phyloP scores from a whole-genome alignment of 2,329 filamentous ascomycete genomes.

The Pseudopyrenochaeta lycopersici region DNA sequence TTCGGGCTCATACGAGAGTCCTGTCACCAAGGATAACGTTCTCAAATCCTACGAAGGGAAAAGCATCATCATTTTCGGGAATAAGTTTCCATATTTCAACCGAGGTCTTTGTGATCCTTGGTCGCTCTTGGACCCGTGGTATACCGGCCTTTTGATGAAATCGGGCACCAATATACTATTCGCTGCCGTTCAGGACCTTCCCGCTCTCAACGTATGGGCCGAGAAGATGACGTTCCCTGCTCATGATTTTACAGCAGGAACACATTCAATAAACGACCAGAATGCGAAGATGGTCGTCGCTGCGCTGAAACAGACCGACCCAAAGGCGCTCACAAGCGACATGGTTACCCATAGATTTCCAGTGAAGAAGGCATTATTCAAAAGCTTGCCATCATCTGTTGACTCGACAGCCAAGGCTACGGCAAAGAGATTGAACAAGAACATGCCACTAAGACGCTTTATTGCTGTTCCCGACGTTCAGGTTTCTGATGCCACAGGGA shows the following conservation, averaged over 20 bases:
- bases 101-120: constrained; percentile 9
- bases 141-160: constrained; percentile 12
- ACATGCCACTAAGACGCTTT: constrained; percentile 8
- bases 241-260: not conserved
- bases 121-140: constrained; percentile 20
- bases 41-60: constrained; percentile 15
- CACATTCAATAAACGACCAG: constrained; percentile 5
- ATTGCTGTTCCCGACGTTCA: constrained; percentile 2
- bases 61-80: constrained; percentile 18
- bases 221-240: constrained; percentile 6
- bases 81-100: constrained; percentile 11
- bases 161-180: constrained; percentile 17
- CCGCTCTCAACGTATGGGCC: constrained; percentile 6
- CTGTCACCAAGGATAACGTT: constrained; percentile 11
- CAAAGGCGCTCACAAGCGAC: constrained; percentile 2
- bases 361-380: constrained; percentile 5
- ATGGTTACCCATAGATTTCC: constrained; percentile 3
- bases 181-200: not conserved
- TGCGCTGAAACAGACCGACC: constrained; percentile 2
- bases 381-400: not conserved
- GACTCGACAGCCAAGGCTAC: constrained; percentile 1
- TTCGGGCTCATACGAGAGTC: constrained; percentile 12
- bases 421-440: constrained; percentile 11
- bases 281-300: not conserved
- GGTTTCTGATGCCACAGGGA: not conserved